Evolutionary conservation across 805 yeast species (phyloP), one percentile per base, ranked within the genome.

Genomic region (Starmerella asiatica): DNA sequence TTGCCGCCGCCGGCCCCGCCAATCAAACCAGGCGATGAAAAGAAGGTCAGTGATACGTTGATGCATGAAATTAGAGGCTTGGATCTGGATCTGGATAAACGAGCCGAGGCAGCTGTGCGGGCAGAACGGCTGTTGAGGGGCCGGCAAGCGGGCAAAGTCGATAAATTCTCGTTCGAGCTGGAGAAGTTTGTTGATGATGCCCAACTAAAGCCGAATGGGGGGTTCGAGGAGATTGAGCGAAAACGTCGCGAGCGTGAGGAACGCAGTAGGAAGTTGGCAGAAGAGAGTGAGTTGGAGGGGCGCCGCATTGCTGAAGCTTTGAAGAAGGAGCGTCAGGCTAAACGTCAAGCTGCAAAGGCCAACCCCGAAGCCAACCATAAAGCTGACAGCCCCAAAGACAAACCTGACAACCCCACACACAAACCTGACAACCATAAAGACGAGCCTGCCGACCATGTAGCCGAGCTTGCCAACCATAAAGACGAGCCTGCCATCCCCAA

Each of bases 41-140:
- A 36, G 32, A 34, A 18, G 5, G 48, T 35, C 4, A 45, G 42
- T 9, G 57, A 53, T 18, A 93, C 93, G 2, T 71, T 91, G 20
- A 59, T 91, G 49, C 64, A 69, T 9, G 94, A 86, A 50, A 95
- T 91, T 2, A 71, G 69, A 17, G 78, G 83, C 0, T 59, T 91
- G 37, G 70, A 66, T 39, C 96, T 97, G 1, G 76, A 91, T 53
- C 95, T 85, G 56, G 83, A 82, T 30, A 65, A 74, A 29, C 68
- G 99, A 37, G 65, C 84, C 1, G 93, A 81, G 49, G 99, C 99
- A 0, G 80, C 91, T 27, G 79, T 75, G 50, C 76, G 73, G 43
- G 94, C 96, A 0, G 96, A 88, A 52, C 75, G 75, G 53, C 54
- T 84, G 20, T 69, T 96, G 53, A 75, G 75, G 51, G 74, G 69